Evolutionary conservation across 225 moss, liverwort and hornwort species (phyloP), one percentile per base, ranked within the genome.

Genomic region (Bryum argenteum): DNA sequence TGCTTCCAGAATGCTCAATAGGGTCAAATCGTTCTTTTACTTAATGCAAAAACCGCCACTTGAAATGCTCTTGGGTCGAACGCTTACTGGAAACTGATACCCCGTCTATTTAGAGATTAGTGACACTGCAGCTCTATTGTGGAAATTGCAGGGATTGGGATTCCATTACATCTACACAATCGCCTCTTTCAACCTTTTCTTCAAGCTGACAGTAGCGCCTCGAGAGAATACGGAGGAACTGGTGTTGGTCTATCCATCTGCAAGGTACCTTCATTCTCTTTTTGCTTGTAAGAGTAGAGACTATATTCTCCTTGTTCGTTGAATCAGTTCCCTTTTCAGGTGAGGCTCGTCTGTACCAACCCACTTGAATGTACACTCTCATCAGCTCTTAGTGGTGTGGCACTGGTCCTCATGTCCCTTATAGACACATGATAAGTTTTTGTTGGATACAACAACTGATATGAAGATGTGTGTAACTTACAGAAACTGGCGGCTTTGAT

Each of bases 171-270:
- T 59, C 71, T 90, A 53, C 88, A 89, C 38, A 79, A 79, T 75
- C 79, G 85, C 33, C 69, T 93, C 45, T 93, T 93, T 73, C 82
- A 85, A 66, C 92, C 92, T 70, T 93, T 90, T 44, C 81, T 85
- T 65, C 92, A 93, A 69, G 88, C 76, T 21, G 90, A 89, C 62
- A 90, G 67, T 64, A 85, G 87, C 76, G 80, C 78, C 19, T 74
- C 78, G 28, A 79, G 90, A 63, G 88, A 89, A 66, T 90, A 87
- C 44, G 90, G 88, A n/a, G 92, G 90, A 40, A 93, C 92, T 4
- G 90, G 90, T 69, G 88, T 93, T 61, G 92, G 92, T n/a, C 76
- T 93, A 33, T 90, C 90, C 11, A 87, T 93, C 60, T 90, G 86
- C 57, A 84, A 93, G 83, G 88, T 88, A 61, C 51, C 24, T 52